Conservation (phyloP, 768 basidiomycete species). For the Megacollybia marginata region DNA sequence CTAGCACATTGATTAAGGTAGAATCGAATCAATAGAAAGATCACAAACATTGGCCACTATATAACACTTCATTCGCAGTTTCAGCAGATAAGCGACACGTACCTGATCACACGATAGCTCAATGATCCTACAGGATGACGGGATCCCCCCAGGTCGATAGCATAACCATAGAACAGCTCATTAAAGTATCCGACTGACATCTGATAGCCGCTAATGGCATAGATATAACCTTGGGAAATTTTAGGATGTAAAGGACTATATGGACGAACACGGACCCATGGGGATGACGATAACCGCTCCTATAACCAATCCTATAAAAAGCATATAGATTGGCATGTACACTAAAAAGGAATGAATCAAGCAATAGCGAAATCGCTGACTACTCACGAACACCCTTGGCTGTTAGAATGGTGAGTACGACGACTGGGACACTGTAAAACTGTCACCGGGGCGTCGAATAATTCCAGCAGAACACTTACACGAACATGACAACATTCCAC, state of each 20-base stretch:
- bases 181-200: slow-evolving; percentile 15
- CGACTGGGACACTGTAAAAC: slow-evolving; percentile 6
- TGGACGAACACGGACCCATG: neutral
- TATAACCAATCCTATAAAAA: slow-evolving; percentile 16
- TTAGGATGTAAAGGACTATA: too few relatives aligned
- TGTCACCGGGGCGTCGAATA: too few relatives aligned
- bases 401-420: slow-evolving; percentile 12
- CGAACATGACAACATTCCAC: slow-evolving; percentile 16
- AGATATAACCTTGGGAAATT: slow-evolving; percentile 6
- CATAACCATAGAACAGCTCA: slow-evolving; percentile 17
- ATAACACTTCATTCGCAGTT: too few relatives aligned
- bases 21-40: neutral
- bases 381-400: slow-evolving; percentile 11
- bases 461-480: slow-evolving; percentile 1
- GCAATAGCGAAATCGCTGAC: neutral
- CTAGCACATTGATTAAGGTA: neutral
- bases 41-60: slow-evolving; percentile 11
- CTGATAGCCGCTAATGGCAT: slow-evolving; percentile 15
- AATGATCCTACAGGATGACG: slow-evolving; percentile 17
- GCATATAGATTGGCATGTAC: slow-evolving; percentile 17
- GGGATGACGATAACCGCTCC: slow-evolving; percentile 14
- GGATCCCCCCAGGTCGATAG: slow-evolving; percentile 17
- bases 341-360: neutral
- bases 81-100: too few relatives aligned
- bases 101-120: slow-evolving; percentile 15